Conservation (phyloP, 495 filamentous ascomycete species). For the Sphaerosporella brunnea region DNA sequence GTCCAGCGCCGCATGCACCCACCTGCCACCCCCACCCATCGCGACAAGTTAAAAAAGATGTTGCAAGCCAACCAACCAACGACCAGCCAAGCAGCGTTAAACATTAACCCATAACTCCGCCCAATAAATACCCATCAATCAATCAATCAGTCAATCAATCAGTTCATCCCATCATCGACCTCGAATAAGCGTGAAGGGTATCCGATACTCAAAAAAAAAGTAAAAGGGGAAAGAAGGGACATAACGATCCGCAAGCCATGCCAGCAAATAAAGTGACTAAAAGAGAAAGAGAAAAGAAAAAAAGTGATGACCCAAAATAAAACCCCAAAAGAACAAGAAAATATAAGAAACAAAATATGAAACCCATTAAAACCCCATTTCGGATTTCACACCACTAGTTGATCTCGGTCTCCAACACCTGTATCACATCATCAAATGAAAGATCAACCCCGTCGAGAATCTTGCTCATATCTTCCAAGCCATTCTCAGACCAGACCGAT, state of each 20-base stretch:
- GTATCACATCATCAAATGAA: constrained; percentile 26
- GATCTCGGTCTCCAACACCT: constrained; percentile 23
- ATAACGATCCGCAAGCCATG: not conserved
- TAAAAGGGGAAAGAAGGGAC: not conserved
- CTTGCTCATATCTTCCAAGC: constrained; percentile 21
- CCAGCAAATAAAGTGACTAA: not conserved
- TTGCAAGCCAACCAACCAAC: too few relatives aligned
- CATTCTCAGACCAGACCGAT: constrained; percentile 12
- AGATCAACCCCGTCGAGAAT: constrained; percentile 23
- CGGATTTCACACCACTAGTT: too few relatives aligned
- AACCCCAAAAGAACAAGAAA: not conserved
- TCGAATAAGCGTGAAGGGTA: not conserved
- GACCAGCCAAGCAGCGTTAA: too few relatives aligned
- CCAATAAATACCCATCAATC: not conserved
- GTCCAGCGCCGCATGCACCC: too few relatives aligned
- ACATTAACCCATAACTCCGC: not conserved
- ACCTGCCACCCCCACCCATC: too few relatives aligned
- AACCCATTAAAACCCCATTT: not conserved
- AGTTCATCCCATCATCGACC: not conserved
- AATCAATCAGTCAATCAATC: too few relatives aligned
- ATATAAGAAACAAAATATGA: not conserved
- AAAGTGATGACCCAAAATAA: too few relatives aligned
- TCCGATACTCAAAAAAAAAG: not conserved
- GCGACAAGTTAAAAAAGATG: too few relatives aligned
- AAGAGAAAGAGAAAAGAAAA: not conserved